Evolutionary conservation across 73 alveolate species (phyloP).

Genomic region (Paramecium caudatum): DNA sequence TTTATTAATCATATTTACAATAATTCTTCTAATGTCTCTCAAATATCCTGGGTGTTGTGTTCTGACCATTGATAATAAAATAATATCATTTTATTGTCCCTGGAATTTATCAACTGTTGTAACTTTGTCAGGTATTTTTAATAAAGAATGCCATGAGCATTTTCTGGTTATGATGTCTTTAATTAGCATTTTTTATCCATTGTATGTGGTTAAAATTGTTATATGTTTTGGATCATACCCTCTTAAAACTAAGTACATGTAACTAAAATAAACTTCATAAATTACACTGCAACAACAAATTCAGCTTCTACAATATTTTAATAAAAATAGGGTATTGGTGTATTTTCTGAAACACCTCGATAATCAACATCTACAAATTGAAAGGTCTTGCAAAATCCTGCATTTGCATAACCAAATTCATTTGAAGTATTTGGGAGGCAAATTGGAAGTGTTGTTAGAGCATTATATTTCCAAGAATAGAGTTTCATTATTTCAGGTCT

Average conservation of each 20-base stretch:
- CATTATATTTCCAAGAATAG: constrained; percentile 82
- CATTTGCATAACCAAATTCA: constrained; percentile 71
- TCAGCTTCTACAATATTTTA: constrained; percentile 84
- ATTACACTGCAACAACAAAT: constrained; percentile 54
- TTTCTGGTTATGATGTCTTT: constrained; percentile 82
- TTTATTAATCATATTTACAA: constrained; percentile 3
- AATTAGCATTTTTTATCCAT: constrained; percentile 84
- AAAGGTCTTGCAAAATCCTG: constrained; percentile 78
- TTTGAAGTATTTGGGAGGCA: neutral
- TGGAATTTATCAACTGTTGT: constrained; percentile 84
- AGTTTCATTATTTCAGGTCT: constrained; percentile 83
- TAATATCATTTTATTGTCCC: constrained; percentile 88
- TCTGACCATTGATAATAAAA: constrained; percentile 83
- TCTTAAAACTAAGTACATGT: constrained; percentile 81
- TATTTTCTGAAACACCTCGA: constrained; percentile 78
- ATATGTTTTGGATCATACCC: constrained; percentile 83
- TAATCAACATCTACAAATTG: constrained; percentile 84
- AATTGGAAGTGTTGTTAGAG: constrained; percentile 69
- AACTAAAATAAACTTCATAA: constrained; percentile 52
- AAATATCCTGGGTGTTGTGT: constrained; percentile 81
- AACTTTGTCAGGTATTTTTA: constrained; percentile 78
- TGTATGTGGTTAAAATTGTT: constrained; percentile 81
- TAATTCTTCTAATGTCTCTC: constrained; percentile 87
- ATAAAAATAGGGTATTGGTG: constrained; percentile 79
- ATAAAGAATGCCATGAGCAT: constrained; percentile 83